These are phyloP conservation scores for Tremellales sp. DNA, from an alignment of 1,284 basidiomycete species.

Conservation along the genomic window DNA sequence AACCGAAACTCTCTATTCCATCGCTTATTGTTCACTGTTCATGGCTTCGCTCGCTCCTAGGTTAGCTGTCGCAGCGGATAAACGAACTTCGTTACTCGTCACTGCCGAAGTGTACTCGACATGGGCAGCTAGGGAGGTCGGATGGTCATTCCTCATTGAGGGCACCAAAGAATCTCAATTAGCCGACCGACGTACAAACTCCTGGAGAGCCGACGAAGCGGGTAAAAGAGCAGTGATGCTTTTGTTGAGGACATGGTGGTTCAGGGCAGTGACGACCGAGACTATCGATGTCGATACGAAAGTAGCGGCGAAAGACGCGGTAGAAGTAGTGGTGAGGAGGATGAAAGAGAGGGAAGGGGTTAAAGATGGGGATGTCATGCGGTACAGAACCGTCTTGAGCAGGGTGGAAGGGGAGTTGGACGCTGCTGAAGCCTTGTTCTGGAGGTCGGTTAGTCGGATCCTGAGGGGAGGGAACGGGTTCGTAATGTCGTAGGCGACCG, in stretches of 20 bases:
- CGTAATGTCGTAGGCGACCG: conserved; percentile 28
- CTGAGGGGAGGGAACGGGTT: conserved; percentile 35
- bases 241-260: conserved; percentile 43
- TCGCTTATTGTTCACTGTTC: conserved; percentile 37
- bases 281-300: conserved; percentile 37
- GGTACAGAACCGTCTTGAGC: conserved; percentile 29
- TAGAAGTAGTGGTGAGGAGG: conserved; percentile 38
- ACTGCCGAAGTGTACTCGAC: conserved; percentile 47
- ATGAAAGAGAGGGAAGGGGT: conserved; percentile 41
- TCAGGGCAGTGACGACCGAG: conserved; percentile 41
- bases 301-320: conserved; percentile 34
- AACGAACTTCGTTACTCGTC: conserved; percentile 34
- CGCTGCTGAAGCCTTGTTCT: conserved; percentile 39
- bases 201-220: conserved; percentile 38
- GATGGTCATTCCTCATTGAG: conserved; percentile 47
- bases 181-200: conserved; percentile 37
- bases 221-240: conserved; percentile 43
- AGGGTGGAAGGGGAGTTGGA: conserved; percentile 41
- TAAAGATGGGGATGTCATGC: conserved; percentile 35
- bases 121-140: conserved; percentile 48
- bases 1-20: conserved; percentile 34
- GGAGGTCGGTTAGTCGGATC: conserved; percentile 38
- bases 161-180: conserved; percentile 33
- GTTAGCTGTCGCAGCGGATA: conserved; percentile 32
- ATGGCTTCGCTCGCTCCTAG: conserved; percentile 36